Base-by-base conservation (phyloP, 164 flowering plant species). In the Annona cherimola region DNA sequence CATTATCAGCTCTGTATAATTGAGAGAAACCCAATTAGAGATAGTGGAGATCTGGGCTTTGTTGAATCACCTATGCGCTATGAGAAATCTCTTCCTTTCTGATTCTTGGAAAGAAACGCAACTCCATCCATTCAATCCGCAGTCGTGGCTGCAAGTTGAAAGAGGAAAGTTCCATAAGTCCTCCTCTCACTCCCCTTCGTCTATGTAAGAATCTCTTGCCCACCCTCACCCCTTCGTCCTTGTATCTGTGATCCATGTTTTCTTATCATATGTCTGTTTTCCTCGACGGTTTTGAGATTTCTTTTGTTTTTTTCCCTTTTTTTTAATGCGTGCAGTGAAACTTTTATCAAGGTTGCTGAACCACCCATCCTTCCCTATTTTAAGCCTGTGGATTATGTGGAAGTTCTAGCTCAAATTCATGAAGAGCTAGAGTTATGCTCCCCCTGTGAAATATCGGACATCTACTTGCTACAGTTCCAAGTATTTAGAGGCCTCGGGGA, bases 131-230 rank as follows among this genome's bases (percentile, higher is more conserved):
- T 76, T 93, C 5, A 93, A 89, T 86, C 97, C 98, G 45, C 98
- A 93, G 80, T 89, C 99, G 42, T 96, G 98, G 98, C 96, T 96
- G 68, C 98, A 93, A 84, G 98, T 96, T 79, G 99, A 96, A 81
- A 91, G 97, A 81, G 98, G 98, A 66, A 96, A 96, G 79, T 85
- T 89, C 73, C 82, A 90, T 45, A 95, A 91, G 77, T 67, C 78
- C n/a, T 79, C 92, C 4, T 62, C 90, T 2, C 76, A 82, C 45
- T 75, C 89, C 42, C 78, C 96, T 55, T 89, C 92, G 57, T 90
- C 96, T 45, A 84, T 90, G 99, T 95, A 87, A 88, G 98, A 79
- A 26, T 18, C 8, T 63, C 50, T 35, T 9, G 74, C 39, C 63
- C 35, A 26, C 50, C 40, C 26, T 42, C 41, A 26, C 63, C 42